These are phyloP conservation scores for Colletotrichum plurivorum DNA, from an alignment of 2,329 filamentous ascomycete species.

Conservation along the genomic window DNA sequence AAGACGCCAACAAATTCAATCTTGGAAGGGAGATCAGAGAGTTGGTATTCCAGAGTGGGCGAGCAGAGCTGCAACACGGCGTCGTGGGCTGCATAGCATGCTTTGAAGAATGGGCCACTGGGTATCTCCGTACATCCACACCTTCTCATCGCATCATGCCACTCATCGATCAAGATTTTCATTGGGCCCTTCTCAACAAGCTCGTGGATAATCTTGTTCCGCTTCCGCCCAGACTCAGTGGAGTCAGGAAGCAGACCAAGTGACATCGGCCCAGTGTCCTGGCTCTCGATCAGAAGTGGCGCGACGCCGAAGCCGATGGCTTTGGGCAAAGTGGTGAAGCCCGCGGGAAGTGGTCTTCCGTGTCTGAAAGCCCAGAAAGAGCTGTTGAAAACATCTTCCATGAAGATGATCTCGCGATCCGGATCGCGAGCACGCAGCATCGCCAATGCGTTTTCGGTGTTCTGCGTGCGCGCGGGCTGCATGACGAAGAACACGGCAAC, in stretches of 20 bases:
- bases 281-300: conserved; percentile 48
- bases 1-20: conserved; percentile 61
- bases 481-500: conserved; percentile 36
- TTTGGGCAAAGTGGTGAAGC: conserved; percentile 42
- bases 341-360: conserved; percentile 45
- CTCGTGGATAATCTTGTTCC: conserved; percentile 43
- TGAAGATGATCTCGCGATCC: conserved; percentile 48
- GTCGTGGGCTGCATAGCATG: conserved; percentile 46
- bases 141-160: conserved; percentile 9
- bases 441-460: conserved; percentile 39
- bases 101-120: conserved; percentile 14
- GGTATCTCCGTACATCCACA: conserved; percentile 27
- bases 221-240: conserved; percentile 46
- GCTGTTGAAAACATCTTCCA: conserved; percentile 50
- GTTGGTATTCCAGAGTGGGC: conserved; percentile 55
- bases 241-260: conserved; percentile 48
- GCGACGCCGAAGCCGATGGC: conserved; percentile 51
- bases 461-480: not conserved
- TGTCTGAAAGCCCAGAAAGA: conserved; percentile 48
- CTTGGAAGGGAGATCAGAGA: conserved; percentile 52
- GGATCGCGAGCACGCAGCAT: conserved; percentile 45
- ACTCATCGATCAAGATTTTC: conserved; percentile 32
- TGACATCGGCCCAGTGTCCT: conserved; percentile 50
- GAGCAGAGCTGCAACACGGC: conserved; percentile 54
- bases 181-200: conserved; percentile 37